These are phyloP conservation scores for Eutrema heterophyllum DNA, from an alignment of 345 rosid genomes.

Conservation along the genomic window DNA sequence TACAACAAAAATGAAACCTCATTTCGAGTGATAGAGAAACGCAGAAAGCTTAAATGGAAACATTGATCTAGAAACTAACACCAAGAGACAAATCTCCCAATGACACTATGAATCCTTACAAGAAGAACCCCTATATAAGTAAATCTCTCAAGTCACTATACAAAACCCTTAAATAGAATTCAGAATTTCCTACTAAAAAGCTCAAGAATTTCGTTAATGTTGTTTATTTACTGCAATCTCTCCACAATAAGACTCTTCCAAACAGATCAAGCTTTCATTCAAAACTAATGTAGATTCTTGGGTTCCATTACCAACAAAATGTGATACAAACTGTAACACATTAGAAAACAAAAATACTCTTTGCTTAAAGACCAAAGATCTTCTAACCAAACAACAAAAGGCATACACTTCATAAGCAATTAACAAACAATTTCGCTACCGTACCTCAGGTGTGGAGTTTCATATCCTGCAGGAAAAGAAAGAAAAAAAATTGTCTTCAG, in stretches of 20 bases:
- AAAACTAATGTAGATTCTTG: not conserved
- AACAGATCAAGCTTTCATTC: not conserved
- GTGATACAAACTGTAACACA: not conserved
- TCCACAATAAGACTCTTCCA: not conserved
- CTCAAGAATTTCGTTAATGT: not conserved
- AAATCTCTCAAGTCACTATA: not conserved
- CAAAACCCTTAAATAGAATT: not conserved
- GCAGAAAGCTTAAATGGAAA: not conserved
- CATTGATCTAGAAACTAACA: not conserved
- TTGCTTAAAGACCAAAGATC: too few relatives aligned
- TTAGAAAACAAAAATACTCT: too few relatives aligned
- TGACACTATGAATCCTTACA: not conserved
- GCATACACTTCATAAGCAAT: not conserved
- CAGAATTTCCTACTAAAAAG: not conserved
- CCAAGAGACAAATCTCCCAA: not conserved
- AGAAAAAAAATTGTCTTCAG: not conserved
- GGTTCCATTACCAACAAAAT: not conserved
- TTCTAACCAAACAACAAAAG: not conserved
- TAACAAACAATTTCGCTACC: not conserved
- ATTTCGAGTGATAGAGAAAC: not conserved
- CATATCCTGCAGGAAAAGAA: constrained; percentile 52
- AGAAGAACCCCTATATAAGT: not conserved
- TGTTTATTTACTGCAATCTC: not conserved
- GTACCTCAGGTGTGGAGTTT: constrained; percentile 81
- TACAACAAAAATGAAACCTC: not conserved